phyloP scores from a whole-genome alignment of 2,329 filamentous ascomycete genomes.

The Aspergillus intermedius region DNA sequence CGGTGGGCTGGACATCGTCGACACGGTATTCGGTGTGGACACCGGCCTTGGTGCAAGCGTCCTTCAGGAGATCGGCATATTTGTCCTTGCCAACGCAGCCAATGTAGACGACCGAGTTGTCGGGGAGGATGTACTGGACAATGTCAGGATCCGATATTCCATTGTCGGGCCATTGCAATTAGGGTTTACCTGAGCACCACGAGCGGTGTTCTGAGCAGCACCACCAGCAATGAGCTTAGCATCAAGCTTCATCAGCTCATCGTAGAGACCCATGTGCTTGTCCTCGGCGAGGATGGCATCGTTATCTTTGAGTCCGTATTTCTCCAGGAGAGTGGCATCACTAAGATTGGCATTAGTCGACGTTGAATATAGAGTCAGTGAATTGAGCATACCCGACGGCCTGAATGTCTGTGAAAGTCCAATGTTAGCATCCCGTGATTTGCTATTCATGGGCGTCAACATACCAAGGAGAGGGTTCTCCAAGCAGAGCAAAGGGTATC shows the following conservation, averaged over 20 bases:
- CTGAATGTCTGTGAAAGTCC: constrained; percentile 67
- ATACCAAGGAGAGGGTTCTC: constrained; percentile 1
- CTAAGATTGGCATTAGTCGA: constrained; percentile 39
- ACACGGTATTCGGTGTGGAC: constrained; percentile 92
- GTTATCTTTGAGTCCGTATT: constrained; percentile 91
- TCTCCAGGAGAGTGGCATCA: constrained; percentile 75
- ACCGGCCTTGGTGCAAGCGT: constrained; percentile 80
- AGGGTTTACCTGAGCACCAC: constrained; percentile 66
- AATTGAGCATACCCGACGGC: constrained; percentile 54
- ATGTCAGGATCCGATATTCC: not conserved
- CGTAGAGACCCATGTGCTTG: constrained; percentile 83
- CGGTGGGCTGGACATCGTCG: constrained; percentile 75
- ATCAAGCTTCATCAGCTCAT: constrained; percentile 86
- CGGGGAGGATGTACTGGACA: constrained; percentile 73
- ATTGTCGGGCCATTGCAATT: not conserved
- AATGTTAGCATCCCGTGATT: constrained; percentile 12
- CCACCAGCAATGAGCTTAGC: constrained; percentile 94
- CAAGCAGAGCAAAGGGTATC: not conserved
- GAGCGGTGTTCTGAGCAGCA: constrained; percentile 94
- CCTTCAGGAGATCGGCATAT: constrained; percentile 80
- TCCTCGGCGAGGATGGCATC: constrained; percentile 95
- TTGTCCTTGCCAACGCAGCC: constrained; percentile 94
- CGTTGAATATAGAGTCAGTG: not conserved
- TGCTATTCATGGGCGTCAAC: constrained; percentile 1
- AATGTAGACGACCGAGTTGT: constrained; percentile 86